Base-by-base conservation (phyloP, 1,139 yeast genomes). In the Nakaseomyces glabratus region DNA sequence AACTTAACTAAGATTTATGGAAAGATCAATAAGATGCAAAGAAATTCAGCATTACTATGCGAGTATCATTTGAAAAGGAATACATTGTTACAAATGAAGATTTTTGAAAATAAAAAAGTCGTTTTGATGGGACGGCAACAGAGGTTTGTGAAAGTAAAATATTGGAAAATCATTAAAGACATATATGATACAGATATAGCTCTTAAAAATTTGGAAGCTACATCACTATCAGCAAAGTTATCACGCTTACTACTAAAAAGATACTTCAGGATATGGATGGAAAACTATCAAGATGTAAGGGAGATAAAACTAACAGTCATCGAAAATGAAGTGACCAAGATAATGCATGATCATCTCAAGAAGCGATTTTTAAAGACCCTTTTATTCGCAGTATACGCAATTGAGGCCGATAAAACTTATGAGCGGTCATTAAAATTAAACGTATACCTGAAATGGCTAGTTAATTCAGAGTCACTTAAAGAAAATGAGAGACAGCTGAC, bases 371-470 rank as follows among this genome's bases (percentile, higher is more conserved):
- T 26, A 14, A 26, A 18, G 15, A 18, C 15, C 5, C 13, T 26
- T 17, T 15, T 26, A n/a, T 26, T n/a, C 18, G 30, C 30, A 6
- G 18, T 26, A 21, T 26, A 26, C 11, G 17, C 30, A 9, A 18
- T 10, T 4, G 30, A 26, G 12, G 30, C 30, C 1, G 30, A 26
- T 26, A 26, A 18, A 26, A 26, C 30, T 11, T 18, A 26, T 26
- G 21, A 4, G 1, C 17, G 30, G 15, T 26, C 30, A 6, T 7
- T 26, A 7, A 7, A 26, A 11, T 26, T 18, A 21, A 26, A 18
- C 7, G 17, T 9, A 7, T 26, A 26, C 21, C 21, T 26, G 4
- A 18, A 9, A n/a, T 17, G 17, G 18, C 7, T 18, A 9, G 30
- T 17, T 4, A 26, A 26, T 11, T 11, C 18, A 14, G 30, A 26